phyloP scores from a whole-genome alignment of 352 stramenopile genomes.

The Blastocystis sp. region DNA sequence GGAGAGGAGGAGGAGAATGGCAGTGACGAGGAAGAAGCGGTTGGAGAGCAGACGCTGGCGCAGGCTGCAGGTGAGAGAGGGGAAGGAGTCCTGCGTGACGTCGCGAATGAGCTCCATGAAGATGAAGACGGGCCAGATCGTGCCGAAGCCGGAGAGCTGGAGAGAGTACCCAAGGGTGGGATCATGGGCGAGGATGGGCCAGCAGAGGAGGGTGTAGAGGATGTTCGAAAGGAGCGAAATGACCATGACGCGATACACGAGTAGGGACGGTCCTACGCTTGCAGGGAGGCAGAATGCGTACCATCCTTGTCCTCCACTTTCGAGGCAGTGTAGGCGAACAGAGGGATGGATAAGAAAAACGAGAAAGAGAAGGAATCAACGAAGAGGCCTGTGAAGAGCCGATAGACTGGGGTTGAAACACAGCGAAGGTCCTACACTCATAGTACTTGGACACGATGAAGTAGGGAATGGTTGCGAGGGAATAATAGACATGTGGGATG shows the following conservation, averaged over 20 bases:
- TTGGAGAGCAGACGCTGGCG: conserved; percentile 4
- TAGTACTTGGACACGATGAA: conserved; percentile 60
- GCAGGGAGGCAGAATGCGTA: background rate
- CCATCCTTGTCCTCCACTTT: conserved; percentile 48
- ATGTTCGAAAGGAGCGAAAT: background rate
- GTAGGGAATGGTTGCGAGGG: conserved; percentile 41
- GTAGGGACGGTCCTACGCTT: background rate
- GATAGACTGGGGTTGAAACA: conserved; percentile 13
- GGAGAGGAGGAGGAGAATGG: conserved; percentile 6
- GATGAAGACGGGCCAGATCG: conserved; percentile 24
- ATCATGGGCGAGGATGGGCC: background rate
- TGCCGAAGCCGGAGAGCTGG: conserved; percentile 20
- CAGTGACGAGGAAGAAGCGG: conserved; percentile 5
- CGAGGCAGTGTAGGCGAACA: conserved; percentile 28
- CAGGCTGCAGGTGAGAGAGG: background rate
- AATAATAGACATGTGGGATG: conserved; percentile 39
- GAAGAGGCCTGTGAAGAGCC: conserved; percentile 52
- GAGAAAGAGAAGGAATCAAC: conserved; percentile 9
- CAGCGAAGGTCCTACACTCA: conserved; percentile 9
- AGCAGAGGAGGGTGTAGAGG: conserved; percentile 28
- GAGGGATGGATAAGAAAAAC: conserved; percentile 16
- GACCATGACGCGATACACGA: conserved; percentile 28
- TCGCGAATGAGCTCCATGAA: conserved; percentile 18
- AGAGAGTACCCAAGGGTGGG: background rate
- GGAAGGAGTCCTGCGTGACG: background rate